Evolutionary conservation across 1,284 basidiomycete species (phyloP).

Genomic region (Apiotrichum gamsii): DNA sequence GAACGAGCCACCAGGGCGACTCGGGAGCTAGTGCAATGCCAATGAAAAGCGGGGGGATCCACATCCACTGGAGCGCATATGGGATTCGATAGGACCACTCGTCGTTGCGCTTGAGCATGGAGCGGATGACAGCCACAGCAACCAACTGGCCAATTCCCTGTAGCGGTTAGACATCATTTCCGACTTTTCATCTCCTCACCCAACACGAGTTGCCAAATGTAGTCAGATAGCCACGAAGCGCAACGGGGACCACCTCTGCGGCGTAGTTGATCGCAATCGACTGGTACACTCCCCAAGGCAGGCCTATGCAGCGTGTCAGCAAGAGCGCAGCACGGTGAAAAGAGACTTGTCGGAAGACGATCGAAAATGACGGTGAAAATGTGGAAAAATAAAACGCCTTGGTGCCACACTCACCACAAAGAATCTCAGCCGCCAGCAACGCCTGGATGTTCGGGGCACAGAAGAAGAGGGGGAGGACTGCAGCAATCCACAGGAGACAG

Average conservation of each 20-base stretch:
- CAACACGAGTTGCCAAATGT: slow-evolving; percentile 46
- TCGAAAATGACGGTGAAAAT: no score
- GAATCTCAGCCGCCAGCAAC: slow-evolving; percentile 30
- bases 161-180: slow-evolving; percentile 35
- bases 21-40: slow-evolving; percentile 27
- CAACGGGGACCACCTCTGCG: slow-evolving; percentile 46
- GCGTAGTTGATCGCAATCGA: slow-evolving; percentile 37
- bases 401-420: slow-evolving; percentile 14
- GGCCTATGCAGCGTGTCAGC: slow-evolving; percentile 8
- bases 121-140: slow-evolving; percentile 39
- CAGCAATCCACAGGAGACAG: slow-evolving; percentile 27
- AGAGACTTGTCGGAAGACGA: no score
- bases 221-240: slow-evolving; percentile 42
- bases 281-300: slow-evolving; percentile 26
- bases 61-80: slow-evolving; percentile 32
- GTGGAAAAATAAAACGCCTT: no score
- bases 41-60: slow-evolving; percentile 28
- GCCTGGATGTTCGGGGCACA: slow-evolving; percentile 29
- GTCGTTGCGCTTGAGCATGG: slow-evolving; percentile 24
- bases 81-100: slow-evolving; percentile 36
- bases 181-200: no score
- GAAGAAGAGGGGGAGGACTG: slow-evolving; percentile 35
- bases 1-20: slow-evolving; percentile 12
- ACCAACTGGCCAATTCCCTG: slow-evolving; percentile 21
- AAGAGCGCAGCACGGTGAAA: no score